Conservation (phyloP, 257 asterid genomes). For the Apocynum venetum region DNA sequence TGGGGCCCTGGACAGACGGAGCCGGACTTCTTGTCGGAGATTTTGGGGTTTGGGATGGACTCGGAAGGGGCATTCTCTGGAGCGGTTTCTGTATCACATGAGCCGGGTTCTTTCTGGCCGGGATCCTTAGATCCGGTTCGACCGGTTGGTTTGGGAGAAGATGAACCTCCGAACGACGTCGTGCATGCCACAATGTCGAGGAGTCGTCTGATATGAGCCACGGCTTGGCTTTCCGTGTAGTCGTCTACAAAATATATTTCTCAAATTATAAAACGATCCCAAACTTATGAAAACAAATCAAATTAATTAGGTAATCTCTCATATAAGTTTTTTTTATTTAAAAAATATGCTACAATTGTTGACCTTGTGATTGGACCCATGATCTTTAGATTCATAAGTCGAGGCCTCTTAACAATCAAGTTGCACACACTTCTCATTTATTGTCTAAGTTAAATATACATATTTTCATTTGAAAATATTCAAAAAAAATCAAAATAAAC, state of each 20-base stretch:
- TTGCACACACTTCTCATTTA: too few species aligned
- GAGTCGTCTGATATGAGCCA: constrained; percentile 63
- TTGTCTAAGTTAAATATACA: too few species aligned
- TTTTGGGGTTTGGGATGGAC: constrained; percentile 29
- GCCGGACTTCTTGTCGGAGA: constrained; percentile 37
- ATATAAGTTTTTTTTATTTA: too few species aligned
- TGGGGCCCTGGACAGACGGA: constrained; percentile 22
- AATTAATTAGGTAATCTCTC: too few species aligned
- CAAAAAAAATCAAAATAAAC: too few species aligned
- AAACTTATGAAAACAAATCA: neutral
- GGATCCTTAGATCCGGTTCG: constrained; percentile 36
- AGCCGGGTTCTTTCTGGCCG: constrained; percentile 33
- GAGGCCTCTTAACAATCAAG: too few species aligned
- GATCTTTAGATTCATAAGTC: too few species aligned
- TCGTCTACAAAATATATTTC: constrained; percentile 34
- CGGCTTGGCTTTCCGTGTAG: constrained; percentile 64
- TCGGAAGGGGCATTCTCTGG: constrained; percentile 30
- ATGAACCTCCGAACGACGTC: constrained; percentile 52
- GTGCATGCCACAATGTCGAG: constrained; percentile 72
- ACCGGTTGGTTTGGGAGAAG: constrained; percentile 35
- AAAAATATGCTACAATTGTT: too few species aligned
- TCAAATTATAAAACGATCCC: neutral
- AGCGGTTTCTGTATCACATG: constrained; percentile 28
- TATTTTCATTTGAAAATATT: too few species aligned
- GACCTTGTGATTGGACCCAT: too few species aligned